These are phyloP conservation scores for Russula dissimulans DNA, from an alignment of 768 basidiomycete species.

Conservation along the genomic window DNA sequence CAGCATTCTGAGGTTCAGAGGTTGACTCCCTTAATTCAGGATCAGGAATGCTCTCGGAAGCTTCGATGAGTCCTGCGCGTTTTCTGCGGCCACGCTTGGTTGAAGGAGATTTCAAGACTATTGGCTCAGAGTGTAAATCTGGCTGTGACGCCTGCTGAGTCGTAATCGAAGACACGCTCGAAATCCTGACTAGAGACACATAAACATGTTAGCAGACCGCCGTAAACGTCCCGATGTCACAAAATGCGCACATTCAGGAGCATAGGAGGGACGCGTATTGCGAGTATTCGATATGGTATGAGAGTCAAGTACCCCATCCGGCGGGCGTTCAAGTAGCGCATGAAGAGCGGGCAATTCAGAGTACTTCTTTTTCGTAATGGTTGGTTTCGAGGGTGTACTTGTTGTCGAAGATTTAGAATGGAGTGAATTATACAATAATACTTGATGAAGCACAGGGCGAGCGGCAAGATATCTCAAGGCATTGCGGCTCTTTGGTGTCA, in stretches of 20 bases:
- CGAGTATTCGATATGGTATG: background rate
- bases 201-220: background rate
- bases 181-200: background rate
- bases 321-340: conserved; percentile 35
- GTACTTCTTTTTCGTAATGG: conserved; percentile 41
- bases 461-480: background rate
- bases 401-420: too few species aligned
- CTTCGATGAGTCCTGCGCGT: background rate
- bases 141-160: background rate
- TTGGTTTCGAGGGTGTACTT: conserved; percentile 4
- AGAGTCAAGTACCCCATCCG: conserved; percentile 32
- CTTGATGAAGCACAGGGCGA: too few species aligned
- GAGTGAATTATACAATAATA: too few species aligned
- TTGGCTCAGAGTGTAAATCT: background rate
- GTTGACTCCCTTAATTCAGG: background rate
- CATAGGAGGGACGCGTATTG: background rate
- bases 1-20: background rate
- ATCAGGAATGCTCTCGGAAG: background rate
- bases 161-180: background rate
- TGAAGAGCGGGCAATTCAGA: conserved; percentile 48
- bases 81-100: background rate
- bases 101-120: background rate
- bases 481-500: background rate
- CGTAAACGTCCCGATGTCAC: background rate
- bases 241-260: background rate